A percentile compares a stretch with the other conserved stretches of the same genome.
phyloP scores from a whole-genome alignment of 306 rosid genomes.

The Vigna hirtella region DNA sequence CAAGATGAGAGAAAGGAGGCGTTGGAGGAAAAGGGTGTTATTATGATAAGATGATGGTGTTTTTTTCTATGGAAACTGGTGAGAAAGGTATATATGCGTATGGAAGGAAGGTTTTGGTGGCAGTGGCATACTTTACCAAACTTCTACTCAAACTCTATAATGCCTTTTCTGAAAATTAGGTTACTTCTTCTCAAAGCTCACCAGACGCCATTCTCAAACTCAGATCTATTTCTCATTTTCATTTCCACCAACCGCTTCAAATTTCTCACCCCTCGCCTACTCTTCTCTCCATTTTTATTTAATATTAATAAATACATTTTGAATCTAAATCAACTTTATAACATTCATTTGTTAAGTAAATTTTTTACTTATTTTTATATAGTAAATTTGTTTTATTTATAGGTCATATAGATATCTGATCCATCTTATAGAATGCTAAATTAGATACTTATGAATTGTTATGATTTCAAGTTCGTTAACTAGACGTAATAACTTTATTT shows the following conservation, averaged over 20 bases:
- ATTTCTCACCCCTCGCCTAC: background rate
- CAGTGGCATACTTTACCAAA: constrained; percentile 39
- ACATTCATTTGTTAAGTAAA: too few relatives aligned
- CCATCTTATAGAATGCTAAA: too few relatives aligned
- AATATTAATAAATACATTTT: too few relatives aligned
- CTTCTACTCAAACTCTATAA: constrained; percentile 51
- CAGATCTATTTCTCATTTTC: background rate
- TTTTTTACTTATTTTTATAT: too few relatives aligned
- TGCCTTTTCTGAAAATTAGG: constrained; percentile 47
- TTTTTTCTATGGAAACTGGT: too few relatives aligned
- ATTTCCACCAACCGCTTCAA: constrained; percentile 25
- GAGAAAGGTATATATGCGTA: background rate
- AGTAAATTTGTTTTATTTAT: too few relatives aligned
- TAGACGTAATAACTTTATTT: too few relatives aligned
- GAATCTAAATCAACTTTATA: too few relatives aligned
- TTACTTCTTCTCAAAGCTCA: constrained; percentile 47
- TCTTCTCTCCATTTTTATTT: too few relatives aligned
- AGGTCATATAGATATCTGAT: too few relatives aligned
- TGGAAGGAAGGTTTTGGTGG: constrained; percentile 33
- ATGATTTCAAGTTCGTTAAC: too few relatives aligned
- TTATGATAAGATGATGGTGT: constrained; percentile 37
- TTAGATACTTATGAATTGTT: too few relatives aligned
- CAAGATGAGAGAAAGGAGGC: constrained; percentile 39
- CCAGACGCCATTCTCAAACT: background rate
- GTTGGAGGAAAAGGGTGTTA: constrained; percentile 5